These are phyloP conservation scores for Solanum chilense DNA, from an alignment of 257 asterid species.

Conservation along the genomic window DNA sequence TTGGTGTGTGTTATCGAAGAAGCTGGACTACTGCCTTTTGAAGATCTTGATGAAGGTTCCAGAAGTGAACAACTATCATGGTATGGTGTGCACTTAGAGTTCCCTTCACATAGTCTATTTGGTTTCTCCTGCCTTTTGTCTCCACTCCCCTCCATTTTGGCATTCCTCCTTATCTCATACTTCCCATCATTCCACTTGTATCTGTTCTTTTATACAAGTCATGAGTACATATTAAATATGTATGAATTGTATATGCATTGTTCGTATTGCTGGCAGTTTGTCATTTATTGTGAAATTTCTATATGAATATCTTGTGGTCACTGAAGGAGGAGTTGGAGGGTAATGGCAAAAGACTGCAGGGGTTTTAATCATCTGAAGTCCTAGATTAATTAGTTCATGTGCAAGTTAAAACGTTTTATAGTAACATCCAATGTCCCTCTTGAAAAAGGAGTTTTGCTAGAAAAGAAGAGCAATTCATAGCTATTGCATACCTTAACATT, in stretches of 20 bases:
- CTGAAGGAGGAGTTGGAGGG: not conserved
- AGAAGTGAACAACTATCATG: constrained; percentile 37
- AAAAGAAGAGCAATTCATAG: not conserved
- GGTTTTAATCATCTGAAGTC: not conserved
- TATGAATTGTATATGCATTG: not conserved
- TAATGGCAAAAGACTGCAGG: not conserved
- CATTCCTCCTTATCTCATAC: not conserved
- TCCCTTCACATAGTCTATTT: not conserved
- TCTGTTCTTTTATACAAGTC: not conserved
- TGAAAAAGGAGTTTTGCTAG: not conserved
- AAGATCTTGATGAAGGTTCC: constrained; percentile 32
- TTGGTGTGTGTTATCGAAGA: constrained; percentile 57
- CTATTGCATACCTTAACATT: not conserved
- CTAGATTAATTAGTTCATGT: not conserved
- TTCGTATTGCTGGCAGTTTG: not conserved
- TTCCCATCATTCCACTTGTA: not conserved
- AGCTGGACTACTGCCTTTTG: constrained; percentile 30
- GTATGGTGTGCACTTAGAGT: constrained; percentile 22
- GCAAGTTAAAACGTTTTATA: not conserved
- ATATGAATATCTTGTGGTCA: not conserved
- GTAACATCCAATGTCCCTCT: not conserved
- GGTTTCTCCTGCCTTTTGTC: not conserved
- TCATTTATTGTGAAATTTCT: not conserved
- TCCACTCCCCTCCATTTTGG: not conserved
- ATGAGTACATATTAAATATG: not conserved